Evolutionary conservation across 306 rosid species (phyloP).

Genomic region (Cucurbita maxima): DNA sequence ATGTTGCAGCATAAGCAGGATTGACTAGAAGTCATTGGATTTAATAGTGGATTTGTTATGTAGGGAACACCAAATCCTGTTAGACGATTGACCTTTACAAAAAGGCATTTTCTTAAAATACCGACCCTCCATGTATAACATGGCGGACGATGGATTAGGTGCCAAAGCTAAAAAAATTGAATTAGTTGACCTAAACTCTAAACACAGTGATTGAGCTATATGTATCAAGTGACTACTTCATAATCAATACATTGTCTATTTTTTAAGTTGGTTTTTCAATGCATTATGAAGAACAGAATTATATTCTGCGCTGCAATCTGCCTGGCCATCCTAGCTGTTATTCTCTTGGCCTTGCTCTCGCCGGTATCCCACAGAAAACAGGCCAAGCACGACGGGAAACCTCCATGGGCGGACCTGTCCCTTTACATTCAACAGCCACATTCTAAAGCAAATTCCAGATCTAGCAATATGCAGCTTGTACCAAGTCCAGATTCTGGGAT

Average conservation of each 20-base stretch:
- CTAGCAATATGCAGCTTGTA: slow-evolving; percentile 11
- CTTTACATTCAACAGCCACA: slow-evolving; percentile 63
- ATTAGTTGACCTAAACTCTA: slow-evolving; percentile 21
- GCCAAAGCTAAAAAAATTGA: neutral
- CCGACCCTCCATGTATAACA: neutral
- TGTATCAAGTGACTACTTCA: neutral
- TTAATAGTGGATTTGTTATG: neutral
- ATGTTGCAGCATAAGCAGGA: neutral
- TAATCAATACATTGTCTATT: neutral
- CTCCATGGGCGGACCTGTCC: slow-evolving; percentile 50
- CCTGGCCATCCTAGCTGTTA: slow-evolving; percentile 41
- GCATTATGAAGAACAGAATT: slow-evolving; percentile 33
- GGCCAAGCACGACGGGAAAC: slow-evolving; percentile 10
- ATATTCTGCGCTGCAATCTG: slow-evolving; percentile 42
- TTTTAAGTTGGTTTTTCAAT: neutral
- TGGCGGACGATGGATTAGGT: slow-evolving; percentile 13
- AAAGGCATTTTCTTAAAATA: neutral
- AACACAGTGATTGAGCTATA: neutral
- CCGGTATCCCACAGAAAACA: slow-evolving; percentile 32
- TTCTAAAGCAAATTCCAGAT: neutral
- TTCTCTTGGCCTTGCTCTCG: slow-evolving; percentile 52
- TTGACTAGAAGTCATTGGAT: neutral
- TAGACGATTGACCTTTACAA: neutral
- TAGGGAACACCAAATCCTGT: neutral
- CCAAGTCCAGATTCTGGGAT: slow-evolving; percentile 21